phyloP scores from a whole-genome alignment of 345 rosid genomes.

The Eutrema japonicum region DNA sequence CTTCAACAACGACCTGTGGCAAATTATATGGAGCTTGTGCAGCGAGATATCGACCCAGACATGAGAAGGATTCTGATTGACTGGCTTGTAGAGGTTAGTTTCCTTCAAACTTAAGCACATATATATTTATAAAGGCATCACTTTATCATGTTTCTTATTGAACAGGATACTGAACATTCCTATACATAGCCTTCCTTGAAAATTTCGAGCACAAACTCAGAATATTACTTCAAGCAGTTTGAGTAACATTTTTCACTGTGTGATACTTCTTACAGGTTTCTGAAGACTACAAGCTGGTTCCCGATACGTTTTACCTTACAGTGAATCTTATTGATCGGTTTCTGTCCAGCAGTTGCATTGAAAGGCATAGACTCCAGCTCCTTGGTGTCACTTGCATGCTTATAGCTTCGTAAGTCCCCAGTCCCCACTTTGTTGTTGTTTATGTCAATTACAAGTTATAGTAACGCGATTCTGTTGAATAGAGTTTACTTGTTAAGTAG shows the following conservation, averaged over 20 bases:
- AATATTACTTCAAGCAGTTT: constrained; percentile 9
- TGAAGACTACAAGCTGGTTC: constrained; percentile 85
- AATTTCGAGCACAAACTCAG: background rate
- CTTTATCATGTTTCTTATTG: constrained; percentile 6
- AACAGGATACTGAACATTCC: background rate
- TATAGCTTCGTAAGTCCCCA: constrained; percentile 90
- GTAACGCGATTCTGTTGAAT: background rate
- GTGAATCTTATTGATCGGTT: constrained; percentile 89
- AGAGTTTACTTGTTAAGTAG: constrained; percentile 20
- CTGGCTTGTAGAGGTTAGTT: constrained; percentile 94
- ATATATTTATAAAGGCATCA: background rate
- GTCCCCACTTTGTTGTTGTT: constrained; percentile 37
- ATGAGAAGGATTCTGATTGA: constrained; percentile 89
- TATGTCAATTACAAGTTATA: constrained; percentile 3
- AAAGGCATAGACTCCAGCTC: constrained; percentile 88
- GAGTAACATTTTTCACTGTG: constrained; percentile 24
- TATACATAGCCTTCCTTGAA: background rate
- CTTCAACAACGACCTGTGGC: constrained; percentile 75
- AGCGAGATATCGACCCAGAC: constrained; percentile 67
- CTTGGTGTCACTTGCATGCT: constrained; percentile 96
- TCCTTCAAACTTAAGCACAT: constrained; percentile 9
- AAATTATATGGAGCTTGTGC: constrained; percentile 74
- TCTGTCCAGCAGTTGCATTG: constrained; percentile 68
- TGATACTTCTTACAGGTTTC: constrained; percentile 66
- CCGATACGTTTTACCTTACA: constrained; percentile 92